Evolutionary conservation across 2,329 filamentous ascomycete genomes (phyloP), one percentile per base, ranked within the genome.

Genomic region (Pestalotiopsis sp.): DNA sequence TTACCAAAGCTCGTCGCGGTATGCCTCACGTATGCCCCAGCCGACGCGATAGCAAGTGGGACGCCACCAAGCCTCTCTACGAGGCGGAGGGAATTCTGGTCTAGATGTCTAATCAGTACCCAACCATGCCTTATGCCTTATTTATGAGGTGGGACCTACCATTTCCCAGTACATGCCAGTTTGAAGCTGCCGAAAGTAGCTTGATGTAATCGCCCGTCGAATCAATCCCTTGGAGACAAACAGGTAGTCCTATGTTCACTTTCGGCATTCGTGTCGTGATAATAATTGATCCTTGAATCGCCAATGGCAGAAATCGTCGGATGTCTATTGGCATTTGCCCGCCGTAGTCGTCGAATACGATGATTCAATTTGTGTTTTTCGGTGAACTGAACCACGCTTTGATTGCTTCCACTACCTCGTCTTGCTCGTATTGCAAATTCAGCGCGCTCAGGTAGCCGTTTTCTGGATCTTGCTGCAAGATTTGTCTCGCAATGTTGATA

Each of bases 21-120:
- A 61, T 83, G 70, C 36, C 76, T 68, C 14, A 86, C 78, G 69
- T 83, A 86, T 0, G 81, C 77, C 4, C 83, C 82, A 20, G 84
- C 84, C 17, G 82, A 80, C 4, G 82, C 74, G 17, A 86, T 78
- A 1, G 84, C 83, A 38, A 87, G 78, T 13, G 83, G 83, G 36
- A 85, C 79, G 4, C 84, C 81, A 69, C 83, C 80, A 0, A 86
- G 80, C 63, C 74, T 72, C 41, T 73, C 68, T 2, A 76, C 75
- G 69, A 84, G 78, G 14, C 70, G 20, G 39, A 64, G 25, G 14
- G 75, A 75, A 70, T 75, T 75, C 38, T 69, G 25, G 73, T 81
- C 77, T 82, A 67, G 11, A 60, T 38, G 4, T 41, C 23, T 41
- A 5, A 27, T 71, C 45, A 63, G 62, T 36, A 63, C 17, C 11